Base-by-base conservation (phyloP, 2,329 filamentous ascomycete species). In the Xylaria multiplex region DNA sequence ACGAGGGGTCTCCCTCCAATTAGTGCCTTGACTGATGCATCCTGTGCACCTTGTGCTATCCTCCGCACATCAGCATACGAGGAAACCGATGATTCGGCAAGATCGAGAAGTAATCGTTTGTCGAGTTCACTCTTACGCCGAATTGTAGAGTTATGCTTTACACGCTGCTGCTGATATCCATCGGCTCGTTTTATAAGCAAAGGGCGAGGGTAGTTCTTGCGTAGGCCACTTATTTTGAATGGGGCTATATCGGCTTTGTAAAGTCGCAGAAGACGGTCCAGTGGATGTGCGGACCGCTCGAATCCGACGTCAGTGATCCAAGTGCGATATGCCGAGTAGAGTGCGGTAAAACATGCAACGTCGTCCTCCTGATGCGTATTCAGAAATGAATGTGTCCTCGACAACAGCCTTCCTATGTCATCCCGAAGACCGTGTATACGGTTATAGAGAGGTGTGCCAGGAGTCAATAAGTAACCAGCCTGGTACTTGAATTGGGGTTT, bases 271-370 rank as follows among this genome's bases (percentile, higher is more conserved):
- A 98, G 90, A 22, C 96, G 87, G 77, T 99, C 96, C 9, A 98
- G 83, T 1, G 96, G 92, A 77, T 97, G 96, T 0, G 96, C 95
- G 19, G 95, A 97, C 66, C 95, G 87, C 80, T 99, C 96, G 66
- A 97, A 96, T 19, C 96, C 96, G 46, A 99, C 94, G 74, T 99
- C 96, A 1, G 97, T 93, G 74, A 99, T 98, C 93, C 94, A 99
- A 8, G 93, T 96, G 49, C 93, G 87, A 77, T 97, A 99, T 1
- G 95, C 93, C 24, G 91, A 91, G 79, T 97, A 99, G 2, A 99
- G 81, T 0, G 94, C 89, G 27, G 93, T 97, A 80, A 99, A 99
- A 79, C 93, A 97, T 16, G 92, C 89, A 0, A 99, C 96, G 76
- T 99, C 96, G 75, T 99, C 96, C 77, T 98, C 93, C 76, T 97